phyloP scores from a whole-genome alignment of 768 basidiomycete genomes.

The Gloeophyllum trabeum region DNA sequence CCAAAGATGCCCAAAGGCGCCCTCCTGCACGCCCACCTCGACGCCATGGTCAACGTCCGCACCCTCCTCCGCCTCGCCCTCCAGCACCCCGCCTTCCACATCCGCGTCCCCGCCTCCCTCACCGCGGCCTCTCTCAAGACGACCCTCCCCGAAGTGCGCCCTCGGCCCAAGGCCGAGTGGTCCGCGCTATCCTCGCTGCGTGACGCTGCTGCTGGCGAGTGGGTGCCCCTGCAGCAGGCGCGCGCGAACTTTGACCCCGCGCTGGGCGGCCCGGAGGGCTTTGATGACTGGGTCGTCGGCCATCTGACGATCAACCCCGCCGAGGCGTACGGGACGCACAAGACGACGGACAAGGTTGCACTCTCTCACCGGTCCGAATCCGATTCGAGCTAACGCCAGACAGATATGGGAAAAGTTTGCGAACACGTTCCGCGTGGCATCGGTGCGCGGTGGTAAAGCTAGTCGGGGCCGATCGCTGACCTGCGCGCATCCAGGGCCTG shows the following conservation, averaged over 20 bases:
- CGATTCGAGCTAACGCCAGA: background rate
- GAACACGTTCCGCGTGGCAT: conserved; percentile 37
- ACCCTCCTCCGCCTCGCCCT: conserved; percentile 43
- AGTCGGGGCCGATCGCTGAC: conserved; percentile 8
- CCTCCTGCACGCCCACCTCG: conserved; percentile 66
- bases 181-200: conserved; percentile 21
- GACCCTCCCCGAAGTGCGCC: conserved; percentile 40
- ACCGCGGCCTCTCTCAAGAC: conserved; percentile 27
- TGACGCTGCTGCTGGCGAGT: conserved; percentile 24
- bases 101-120: conserved; percentile 32
- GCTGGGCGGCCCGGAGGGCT: conserved; percentile 52
- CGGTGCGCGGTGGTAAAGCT: no score
- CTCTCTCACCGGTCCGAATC: background rate
- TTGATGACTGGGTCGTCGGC: conserved; percentile 55
- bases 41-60: conserved; percentile 51
- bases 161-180: conserved; percentile 26
- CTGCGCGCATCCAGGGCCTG: conserved; percentile 20
- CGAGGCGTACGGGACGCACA: conserved; percentile 65
- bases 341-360: conserved; percentile 48
- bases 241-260: conserved; percentile 35
- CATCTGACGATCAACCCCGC: conserved; percentile 56
- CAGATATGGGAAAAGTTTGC: conserved; percentile 73
- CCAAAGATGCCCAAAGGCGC: conserved; percentile 73
- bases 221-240: conserved; percentile 46
- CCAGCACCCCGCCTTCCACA: conserved; percentile 47